Percentiles rank a stretch among this genome's conserved stretches.
Evolutionary conservation across 441 rosid genomes (phyloP).

Genomic region (Biscutella auriculata): DNA sequence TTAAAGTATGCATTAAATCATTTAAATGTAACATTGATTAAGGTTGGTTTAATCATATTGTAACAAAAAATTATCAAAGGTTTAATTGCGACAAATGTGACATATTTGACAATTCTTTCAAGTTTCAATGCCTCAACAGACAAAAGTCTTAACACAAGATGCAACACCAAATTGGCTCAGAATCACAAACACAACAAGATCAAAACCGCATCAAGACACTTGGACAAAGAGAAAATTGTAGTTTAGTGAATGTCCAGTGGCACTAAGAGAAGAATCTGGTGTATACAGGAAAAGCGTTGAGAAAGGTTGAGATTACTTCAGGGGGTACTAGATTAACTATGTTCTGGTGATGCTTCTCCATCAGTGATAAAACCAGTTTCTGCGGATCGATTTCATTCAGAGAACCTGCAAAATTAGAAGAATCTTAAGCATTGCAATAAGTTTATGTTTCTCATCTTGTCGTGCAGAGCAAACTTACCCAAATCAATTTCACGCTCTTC

Average conservation of each 20-base stretch:
- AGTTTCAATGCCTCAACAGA: too few species aligned
- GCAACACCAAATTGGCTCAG: not conserved
- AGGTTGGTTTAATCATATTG: too few species aligned
- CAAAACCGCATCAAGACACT: not conserved
- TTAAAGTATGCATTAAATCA: too few species aligned
- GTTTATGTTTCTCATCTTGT: not conserved
- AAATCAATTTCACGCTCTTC: conserved; percentile 48
- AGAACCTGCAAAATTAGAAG: conserved; percentile 30
- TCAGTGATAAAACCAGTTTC: conserved; percentile 32
- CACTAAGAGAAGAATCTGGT: conserved; percentile 22
- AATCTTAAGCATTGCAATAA: not conserved
- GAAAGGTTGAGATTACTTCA: conserved; percentile 31
- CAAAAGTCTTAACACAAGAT: not conserved
- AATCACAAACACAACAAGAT: not conserved
- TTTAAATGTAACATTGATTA: too few species aligned
- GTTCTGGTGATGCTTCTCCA: conserved; percentile 36
- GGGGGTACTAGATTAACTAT: conserved; percentile 34
- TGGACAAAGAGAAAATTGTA: not conserved
- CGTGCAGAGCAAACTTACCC: conserved; percentile 32
- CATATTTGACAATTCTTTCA: too few species aligned
- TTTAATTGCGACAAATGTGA: too few species aligned
- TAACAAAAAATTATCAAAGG: too few species aligned
- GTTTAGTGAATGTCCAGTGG: not conserved
- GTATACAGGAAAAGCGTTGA: conserved; percentile 34
- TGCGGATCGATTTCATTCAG: conserved; percentile 40